These are phyloP conservation scores for Jasminum sambac DNA, from an alignment of 257 asterid genomes.

Conservation along the genomic window DNA sequence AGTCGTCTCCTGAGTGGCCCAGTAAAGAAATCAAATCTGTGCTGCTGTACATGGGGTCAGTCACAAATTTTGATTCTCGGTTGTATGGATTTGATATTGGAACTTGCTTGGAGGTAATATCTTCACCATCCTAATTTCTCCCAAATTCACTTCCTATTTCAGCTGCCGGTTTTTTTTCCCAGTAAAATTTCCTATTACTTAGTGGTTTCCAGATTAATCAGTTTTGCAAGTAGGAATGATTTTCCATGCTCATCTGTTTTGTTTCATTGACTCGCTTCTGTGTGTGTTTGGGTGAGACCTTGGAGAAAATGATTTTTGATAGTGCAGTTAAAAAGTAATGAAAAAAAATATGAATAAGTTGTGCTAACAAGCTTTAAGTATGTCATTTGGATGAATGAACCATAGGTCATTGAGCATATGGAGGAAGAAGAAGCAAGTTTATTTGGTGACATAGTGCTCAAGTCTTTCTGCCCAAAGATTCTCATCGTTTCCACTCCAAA, in stretches of 20 bases:
- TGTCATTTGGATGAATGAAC: slow-evolving; percentile 17
- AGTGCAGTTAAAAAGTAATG: too few relatives aligned
- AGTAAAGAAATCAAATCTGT: slow-evolving; percentile 60
- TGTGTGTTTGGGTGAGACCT: too few relatives aligned
- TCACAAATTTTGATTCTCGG: slow-evolving; percentile 65
- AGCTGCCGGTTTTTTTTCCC: background rate
- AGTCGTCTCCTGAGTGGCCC: slow-evolving; percentile 40
- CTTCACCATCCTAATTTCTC: slow-evolving; percentile 8
- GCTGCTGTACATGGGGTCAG: slow-evolving; percentile 72
- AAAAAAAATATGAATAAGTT: too few relatives aligned
- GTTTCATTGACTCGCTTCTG: background rate
- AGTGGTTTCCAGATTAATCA: background rate
- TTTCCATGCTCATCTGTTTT: background rate
- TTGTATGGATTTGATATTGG: slow-evolving; percentile 76
- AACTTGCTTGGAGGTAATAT: slow-evolving; percentile 92
- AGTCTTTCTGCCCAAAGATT: slow-evolving; percentile 65
- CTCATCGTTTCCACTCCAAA: slow-evolving; percentile 91
- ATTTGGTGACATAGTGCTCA: slow-evolving; percentile 75
- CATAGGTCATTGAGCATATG: slow-evolving; percentile 93
- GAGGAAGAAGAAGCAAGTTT: slow-evolving; percentile 81
- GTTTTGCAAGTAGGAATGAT: background rate
- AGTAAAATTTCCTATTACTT: background rate
- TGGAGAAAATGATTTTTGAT: too few relatives aligned
- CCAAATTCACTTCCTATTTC: background rate
- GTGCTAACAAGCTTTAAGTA: slow-evolving; percentile 7